Conservation (phyloP, 2,329 filamentous ascomycete species). For the Lecanicillium sp. region DNA sequence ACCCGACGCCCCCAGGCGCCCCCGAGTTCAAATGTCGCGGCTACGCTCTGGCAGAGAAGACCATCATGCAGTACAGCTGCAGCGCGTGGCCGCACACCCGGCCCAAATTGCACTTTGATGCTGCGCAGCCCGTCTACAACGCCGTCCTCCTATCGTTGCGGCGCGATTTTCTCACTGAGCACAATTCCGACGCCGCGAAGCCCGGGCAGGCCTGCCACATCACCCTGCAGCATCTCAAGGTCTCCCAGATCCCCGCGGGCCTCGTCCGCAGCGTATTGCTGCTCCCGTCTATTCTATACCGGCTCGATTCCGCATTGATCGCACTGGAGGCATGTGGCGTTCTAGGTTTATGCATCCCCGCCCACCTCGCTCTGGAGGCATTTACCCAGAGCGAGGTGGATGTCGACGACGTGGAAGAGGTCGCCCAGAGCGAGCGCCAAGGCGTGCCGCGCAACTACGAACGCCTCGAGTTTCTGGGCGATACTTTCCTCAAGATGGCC, state of each 20-base stretch:
- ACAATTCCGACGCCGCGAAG: constrained; percentile 30
- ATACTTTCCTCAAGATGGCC: constrained; percentile 92
- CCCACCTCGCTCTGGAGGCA: constrained; percentile 74
- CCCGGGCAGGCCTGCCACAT: constrained; percentile 49
- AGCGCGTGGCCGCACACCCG: constrained; percentile 62
- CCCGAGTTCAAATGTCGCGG: constrained; percentile 40
- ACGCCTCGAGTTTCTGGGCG: constrained; percentile 85
- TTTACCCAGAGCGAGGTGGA: constrained; percentile 91
- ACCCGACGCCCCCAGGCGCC: constrained; percentile 55
- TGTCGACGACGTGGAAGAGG: constrained; percentile 62
- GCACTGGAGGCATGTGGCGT: constrained; percentile 65
- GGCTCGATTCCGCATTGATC: constrained; percentile 76
- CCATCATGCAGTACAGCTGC: constrained; percentile 78
- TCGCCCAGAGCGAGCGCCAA: constrained; percentile 79
- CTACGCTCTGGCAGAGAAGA: constrained; percentile 38
- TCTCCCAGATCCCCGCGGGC: constrained; percentile 69
- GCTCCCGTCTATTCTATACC: constrained; percentile 78
- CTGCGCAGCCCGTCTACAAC: constrained; percentile 74
- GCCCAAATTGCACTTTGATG: constrained; percentile 47
- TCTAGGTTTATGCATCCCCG: constrained; percentile 58
- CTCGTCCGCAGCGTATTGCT: constrained; percentile 68
- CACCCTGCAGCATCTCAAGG: constrained; percentile 67
- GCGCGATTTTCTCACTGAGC: constrained; percentile 73
- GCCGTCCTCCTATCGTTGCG: constrained; percentile 68
- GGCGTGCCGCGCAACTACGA: constrained; percentile 79